Conservation (phyloP, 768 basidiomycete species). For the Tricholoma sp. region DNA sequence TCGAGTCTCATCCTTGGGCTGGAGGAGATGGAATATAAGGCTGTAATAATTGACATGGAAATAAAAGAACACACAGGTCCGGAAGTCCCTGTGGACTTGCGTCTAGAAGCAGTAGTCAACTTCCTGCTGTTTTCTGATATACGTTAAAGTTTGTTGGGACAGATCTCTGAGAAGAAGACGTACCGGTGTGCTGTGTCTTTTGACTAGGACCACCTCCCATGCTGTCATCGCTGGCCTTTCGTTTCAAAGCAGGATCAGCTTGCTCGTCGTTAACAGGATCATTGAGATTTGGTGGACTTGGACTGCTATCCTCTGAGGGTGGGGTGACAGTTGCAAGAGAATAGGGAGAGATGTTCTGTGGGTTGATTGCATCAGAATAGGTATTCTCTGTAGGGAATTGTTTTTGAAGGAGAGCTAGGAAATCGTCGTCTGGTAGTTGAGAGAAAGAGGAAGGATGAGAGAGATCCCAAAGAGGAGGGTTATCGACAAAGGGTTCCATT, state of each 20-base stretch:
- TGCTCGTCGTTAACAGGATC: constrained; percentile 30
- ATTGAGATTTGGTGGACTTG: constrained; percentile 60
- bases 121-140: constrained; percentile 18
- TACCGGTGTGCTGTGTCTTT: constrained; percentile 64
- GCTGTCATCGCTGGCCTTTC: constrained; percentile 69
- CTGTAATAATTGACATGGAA: background rate
- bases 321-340: constrained; percentile 52
- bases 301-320: constrained; percentile 72
- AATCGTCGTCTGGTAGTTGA: constrained; percentile 68
- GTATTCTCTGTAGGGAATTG: constrained; percentile 45
- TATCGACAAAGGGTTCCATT: constrained; percentile 49
- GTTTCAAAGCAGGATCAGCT: constrained; percentile 54
- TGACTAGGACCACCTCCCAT: constrained; percentile 59
- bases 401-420: constrained; percentile 71
- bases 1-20: constrained; percentile 64
- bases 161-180: constrained; percentile 16
- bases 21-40: constrained; percentile 5
- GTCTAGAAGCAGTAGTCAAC: constrained; percentile 18
- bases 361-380: constrained; percentile 46
- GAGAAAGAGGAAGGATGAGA: constrained; percentile 54
- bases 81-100: constrained; percentile 31
- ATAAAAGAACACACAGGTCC: constrained; percentile 20
- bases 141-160: background rate
- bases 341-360: constrained; percentile 49
- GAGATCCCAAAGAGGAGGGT: constrained; percentile 63